A percentile compares a stretch with the other conserved stretches of the same genome.
phyloP scores from a whole-genome alignment of 1,284 basidiomycete species.

The Ustilago hordei region DNA sequence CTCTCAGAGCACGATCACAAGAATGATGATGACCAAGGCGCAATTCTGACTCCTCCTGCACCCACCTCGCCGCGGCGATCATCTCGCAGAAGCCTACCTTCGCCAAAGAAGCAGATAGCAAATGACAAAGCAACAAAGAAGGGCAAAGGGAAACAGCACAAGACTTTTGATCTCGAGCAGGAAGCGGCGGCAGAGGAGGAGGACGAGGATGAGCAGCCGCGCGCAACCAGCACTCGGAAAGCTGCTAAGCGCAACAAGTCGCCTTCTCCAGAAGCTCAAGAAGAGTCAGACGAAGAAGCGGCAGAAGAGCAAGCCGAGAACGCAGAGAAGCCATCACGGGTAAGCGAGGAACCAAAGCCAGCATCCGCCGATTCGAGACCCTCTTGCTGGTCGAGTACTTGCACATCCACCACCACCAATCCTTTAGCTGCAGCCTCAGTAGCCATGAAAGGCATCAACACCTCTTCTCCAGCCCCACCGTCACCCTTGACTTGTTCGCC shows the following conservation, averaged over 20 bases:
- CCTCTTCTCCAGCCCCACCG: background rate
- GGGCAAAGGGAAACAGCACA: slow-evolving; percentile 17
- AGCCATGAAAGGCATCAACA: slow-evolving; percentile 30
- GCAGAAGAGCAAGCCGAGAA: slow-evolving; percentile 8
- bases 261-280: background rate
- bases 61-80: slow-evolving; percentile 21
- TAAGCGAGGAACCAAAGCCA: background rate
- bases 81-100: slow-evolving; percentile 24
- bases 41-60: slow-evolving; percentile 30
- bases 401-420: background rate
- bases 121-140: slow-evolving; percentile 9
- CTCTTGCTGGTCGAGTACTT: background rate
- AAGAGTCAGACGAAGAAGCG: slow-evolving; percentile 5
- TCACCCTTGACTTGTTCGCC: slow-evolving; percentile 7
- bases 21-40: slow-evolving; percentile 12
- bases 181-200: slow-evolving; percentile 10
- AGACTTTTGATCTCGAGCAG: slow-evolving; percentile 16
- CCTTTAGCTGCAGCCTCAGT: slow-evolving; percentile 14
- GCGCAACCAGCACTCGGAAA: background rate
- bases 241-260: slow-evolving; percentile 5
- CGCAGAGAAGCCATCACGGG: background rate
- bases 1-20: background rate
- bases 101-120: slow-evolving; percentile 26
- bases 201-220: slow-evolving; percentile 9
- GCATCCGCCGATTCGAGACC: background rate